Evolutionary conservation across 768 basidiomycete species (phyloP).

Genomic region (Suillus subluteus): DNA sequence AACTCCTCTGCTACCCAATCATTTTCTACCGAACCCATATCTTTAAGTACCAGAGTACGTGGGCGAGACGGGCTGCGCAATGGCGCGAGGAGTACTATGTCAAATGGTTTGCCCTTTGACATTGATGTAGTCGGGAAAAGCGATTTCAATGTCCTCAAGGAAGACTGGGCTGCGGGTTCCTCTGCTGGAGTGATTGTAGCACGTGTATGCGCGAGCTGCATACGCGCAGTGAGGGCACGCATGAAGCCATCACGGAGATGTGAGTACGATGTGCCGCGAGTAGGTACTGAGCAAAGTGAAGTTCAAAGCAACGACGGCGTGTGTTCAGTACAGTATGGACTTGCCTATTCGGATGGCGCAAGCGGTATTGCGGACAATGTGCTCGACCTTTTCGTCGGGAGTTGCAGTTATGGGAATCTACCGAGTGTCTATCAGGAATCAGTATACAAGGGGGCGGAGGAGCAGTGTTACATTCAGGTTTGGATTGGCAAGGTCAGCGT

Average conservation of each 20-base stretch:
- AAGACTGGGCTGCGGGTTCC: constrained; percentile 57
- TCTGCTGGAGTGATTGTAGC: constrained; percentile 61
- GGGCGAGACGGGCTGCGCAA: constrained; percentile 44
- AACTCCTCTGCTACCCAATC: constrained; percentile 79
- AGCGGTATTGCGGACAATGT: constrained; percentile 67
- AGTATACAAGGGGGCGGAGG: neutral
- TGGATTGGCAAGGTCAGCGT: constrained; percentile 77
- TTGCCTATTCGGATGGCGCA: constrained; percentile 78
- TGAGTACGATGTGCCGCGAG: constrained; percentile 72
- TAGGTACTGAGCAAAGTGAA: constrained; percentile 60
- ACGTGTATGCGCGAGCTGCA: constrained; percentile 53
- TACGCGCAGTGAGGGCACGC: constrained; percentile 67
- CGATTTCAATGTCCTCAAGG: constrained; percentile 73
- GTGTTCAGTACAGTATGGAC: constrained; percentile 18
- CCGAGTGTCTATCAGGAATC: constrained; percentile 2
- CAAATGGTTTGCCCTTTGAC: constrained; percentile 67
- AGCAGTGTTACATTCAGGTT: constrained; percentile 52
- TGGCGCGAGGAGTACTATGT: constrained; percentile 69
- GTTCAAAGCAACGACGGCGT: neutral
- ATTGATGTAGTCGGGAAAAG: constrained; percentile 75
- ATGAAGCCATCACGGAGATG: constrained; percentile 87
- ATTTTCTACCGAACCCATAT: constrained; percentile 71
- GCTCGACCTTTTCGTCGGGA: constrained; percentile 69
- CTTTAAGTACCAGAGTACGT: constrained; percentile 65
- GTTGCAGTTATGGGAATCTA: constrained; percentile 60